A percentile compares a stretch with the other conserved stretches of the same genome.
Evolutionary conservation across 768 basidiomycete genomes (phyloP).

Genomic region (Lactarius vividus): DNA sequence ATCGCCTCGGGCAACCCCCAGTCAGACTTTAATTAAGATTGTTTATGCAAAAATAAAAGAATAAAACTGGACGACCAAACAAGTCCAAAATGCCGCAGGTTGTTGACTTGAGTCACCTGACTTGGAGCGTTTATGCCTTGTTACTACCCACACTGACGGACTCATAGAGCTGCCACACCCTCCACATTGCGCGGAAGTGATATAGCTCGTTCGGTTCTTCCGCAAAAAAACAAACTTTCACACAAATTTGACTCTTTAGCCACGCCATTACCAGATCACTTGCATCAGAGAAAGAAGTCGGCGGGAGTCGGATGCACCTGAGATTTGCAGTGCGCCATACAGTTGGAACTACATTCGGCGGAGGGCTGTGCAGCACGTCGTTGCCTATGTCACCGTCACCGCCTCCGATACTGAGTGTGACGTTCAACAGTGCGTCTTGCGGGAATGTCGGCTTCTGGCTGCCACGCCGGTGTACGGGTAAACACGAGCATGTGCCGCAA

Average conservation of each 20-base stretch:
- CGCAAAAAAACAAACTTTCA: constrained; percentile 30
- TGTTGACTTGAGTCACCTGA: too few species aligned
- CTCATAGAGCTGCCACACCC: neutral
- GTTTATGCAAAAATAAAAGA: too few species aligned
- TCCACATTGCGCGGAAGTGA: constrained; percentile 45
- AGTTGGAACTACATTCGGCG: constrained; percentile 61
- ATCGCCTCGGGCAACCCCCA: too few species aligned
- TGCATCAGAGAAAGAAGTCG: too few species aligned
- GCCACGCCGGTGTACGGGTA: constrained; percentile 77
- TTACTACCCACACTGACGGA: constrained; percentile 17
- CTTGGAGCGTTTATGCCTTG: constrained; percentile 35
- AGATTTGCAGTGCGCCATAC: constrained; percentile 45
- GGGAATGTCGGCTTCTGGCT: constrained; percentile 41
- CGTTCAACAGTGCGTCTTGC: constrained; percentile 66
- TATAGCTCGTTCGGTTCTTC: too few species aligned
- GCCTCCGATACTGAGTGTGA: constrained; percentile 41
- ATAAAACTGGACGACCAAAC: too few species aligned
- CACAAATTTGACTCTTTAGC: constrained; percentile 74
- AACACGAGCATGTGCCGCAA: constrained; percentile 73
- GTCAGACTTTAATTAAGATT: too few species aligned
- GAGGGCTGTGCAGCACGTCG: constrained; percentile 46
- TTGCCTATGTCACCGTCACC: constrained; percentile 27
- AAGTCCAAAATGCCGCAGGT: too few species aligned
- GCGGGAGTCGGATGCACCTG: too few species aligned
- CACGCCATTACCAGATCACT: constrained; percentile 30